Evolutionary conservation across 176 grass and related monocot genomes (phyloP).

Genomic region (Oryza australiensis): DNA sequence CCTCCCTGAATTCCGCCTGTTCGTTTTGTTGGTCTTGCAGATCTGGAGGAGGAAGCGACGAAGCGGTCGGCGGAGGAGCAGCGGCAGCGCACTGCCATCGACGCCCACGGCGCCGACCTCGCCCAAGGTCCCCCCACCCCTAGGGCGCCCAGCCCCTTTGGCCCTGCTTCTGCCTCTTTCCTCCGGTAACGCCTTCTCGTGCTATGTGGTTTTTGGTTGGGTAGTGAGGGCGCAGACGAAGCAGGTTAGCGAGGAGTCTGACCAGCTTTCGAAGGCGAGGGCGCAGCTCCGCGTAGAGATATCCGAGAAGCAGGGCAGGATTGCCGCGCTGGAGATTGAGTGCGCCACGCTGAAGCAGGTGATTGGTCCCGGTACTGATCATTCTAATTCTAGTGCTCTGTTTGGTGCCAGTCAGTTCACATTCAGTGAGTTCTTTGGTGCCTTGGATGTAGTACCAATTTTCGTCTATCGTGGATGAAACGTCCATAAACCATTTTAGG

Average conservation of each 20-base stretch:
- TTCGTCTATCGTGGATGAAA: background rate
- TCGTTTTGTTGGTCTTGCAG: constrained; percentile 42
- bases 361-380: background rate
- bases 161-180: background rate
- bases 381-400: background rate
- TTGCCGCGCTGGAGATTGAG: constrained; percentile 54
- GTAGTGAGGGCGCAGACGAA: constrained; percentile 66
- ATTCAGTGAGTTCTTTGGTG: constrained; percentile 1
- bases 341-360: constrained; percentile 72
- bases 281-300: constrained; percentile 46
- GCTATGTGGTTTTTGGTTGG: background rate
- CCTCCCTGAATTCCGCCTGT: background rate
- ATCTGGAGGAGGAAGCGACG: constrained; percentile 72
- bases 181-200: background rate
- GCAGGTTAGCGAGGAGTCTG: constrained; percentile 43
- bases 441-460: background rate
- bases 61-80: constrained; percentile 86
- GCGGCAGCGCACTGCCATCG: constrained; percentile 69
- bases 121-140: constrained; percentile 46
- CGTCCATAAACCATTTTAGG: background rate
- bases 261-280: constrained; percentile 45
- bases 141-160: background rate
- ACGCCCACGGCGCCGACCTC: constrained; percentile 52
- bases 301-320: constrained; percentile 60
- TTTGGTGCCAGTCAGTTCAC: background rate